Conservation (phyloP, 1,284 basidiomycete species). For the Rhodotorula glutinis region DNA sequence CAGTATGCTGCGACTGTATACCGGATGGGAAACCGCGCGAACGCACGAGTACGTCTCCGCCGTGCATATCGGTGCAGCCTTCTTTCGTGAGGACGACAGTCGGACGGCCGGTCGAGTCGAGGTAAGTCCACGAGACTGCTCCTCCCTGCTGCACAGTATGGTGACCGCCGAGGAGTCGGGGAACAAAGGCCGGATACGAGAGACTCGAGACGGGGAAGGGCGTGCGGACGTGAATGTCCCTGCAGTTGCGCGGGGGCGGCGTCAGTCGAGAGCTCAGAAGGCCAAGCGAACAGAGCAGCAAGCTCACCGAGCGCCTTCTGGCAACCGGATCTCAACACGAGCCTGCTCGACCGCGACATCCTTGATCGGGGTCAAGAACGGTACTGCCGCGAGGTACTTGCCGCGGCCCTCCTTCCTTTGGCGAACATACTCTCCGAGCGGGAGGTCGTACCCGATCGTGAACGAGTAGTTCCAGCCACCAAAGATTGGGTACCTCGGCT, state of each 20-base stretch:
- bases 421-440: conserved; percentile 61
- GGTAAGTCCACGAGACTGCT: conserved; percentile 63
- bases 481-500: conserved; percentile 85
- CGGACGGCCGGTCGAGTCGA: conserved; percentile 89
- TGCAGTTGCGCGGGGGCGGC: conserved; percentile 46
- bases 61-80: conserved; percentile 73
- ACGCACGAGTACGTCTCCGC: conserved; percentile 57
- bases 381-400: conserved; percentile 69
- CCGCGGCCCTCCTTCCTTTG: conserved; percentile 55
- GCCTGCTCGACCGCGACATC: conserved; percentile 79
- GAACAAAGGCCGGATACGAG: conserved; percentile 58
- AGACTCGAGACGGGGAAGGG: conserved; percentile 72
- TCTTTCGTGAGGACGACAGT: conserved; percentile 69
- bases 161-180: neutral
- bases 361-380: conserved; percentile 77
- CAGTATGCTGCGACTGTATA: no score
- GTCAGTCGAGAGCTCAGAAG: no score
- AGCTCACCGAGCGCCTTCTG: conserved; percentile 86
- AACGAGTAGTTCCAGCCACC: conserved; percentile 98
- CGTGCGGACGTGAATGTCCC: conserved; percentile 68
- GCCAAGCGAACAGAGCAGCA: conserved; percentile 32
- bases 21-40: no score
- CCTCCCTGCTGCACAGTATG: neutral
- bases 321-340: conserved; percentile 74
- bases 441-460: conserved; percentile 86